Percentiles rank a stretch among this genome's conserved stretches.
phyloP scores from a whole-genome alignment of 495 filamentous ascomycete genomes.

The Penicillium taxi region DNA sequence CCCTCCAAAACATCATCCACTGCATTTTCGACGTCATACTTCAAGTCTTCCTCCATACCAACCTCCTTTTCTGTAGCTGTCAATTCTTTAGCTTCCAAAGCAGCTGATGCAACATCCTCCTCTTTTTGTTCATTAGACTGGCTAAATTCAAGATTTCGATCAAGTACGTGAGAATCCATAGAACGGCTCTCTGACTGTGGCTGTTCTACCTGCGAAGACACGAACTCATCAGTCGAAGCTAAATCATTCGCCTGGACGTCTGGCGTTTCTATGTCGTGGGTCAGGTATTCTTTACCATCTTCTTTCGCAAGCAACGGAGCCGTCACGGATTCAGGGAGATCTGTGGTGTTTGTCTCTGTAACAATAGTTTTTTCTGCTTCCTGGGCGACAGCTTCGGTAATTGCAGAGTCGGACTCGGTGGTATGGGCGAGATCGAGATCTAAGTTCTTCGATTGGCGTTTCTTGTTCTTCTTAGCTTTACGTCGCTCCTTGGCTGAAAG shows the following conservation, averaged over 20 bases:
- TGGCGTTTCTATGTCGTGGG: slow-evolving; percentile 35
- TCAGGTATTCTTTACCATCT: slow-evolving; percentile 46
- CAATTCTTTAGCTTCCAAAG: background rate
- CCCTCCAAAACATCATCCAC: background rate
- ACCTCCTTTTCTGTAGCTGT: background rate
- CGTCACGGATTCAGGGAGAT: slow-evolving; percentile 22
- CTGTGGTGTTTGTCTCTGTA: slow-evolving; percentile 20
- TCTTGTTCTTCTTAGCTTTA: slow-evolving; percentile 43
- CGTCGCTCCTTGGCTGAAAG: slow-evolving; percentile 36
- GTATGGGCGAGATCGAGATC: slow-evolving; percentile 15
- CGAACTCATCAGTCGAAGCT: slow-evolving; percentile 43
- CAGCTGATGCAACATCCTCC: slow-evolving; percentile 2
- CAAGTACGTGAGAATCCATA: slow-evolving; percentile 32
- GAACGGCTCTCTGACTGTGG: slow-evolving; percentile 28
- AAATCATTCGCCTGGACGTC: slow-evolving; percentile 32
- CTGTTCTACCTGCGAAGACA: slow-evolving; percentile 45
- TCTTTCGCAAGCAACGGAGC: slow-evolving; percentile 37
- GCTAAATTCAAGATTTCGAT: slow-evolving; percentile 18
- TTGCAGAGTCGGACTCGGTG: slow-evolving; percentile 1
- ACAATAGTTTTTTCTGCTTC: slow-evolving; percentile 9
- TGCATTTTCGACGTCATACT: slow-evolving; percentile 2
- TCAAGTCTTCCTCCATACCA: background rate
- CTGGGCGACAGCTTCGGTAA: slow-evolving; percentile 9
- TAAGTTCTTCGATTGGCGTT: slow-evolving; percentile 31
- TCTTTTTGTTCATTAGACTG: slow-evolving; percentile 14